Conservation (phyloP, 148 eudicot genomes). For the Nyssa sinensis region DNA sequence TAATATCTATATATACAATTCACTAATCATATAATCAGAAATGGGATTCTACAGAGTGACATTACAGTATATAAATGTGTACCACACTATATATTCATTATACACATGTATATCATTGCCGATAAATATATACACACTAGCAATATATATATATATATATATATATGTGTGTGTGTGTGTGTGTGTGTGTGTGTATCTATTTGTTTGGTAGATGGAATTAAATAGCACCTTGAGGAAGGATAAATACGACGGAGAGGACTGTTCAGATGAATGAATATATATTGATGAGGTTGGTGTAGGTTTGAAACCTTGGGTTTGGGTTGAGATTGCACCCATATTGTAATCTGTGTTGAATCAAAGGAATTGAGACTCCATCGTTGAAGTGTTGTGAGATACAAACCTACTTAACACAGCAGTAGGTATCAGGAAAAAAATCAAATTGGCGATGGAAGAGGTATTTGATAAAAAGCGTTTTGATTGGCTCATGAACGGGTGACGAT, state of each 20-base stretch:
- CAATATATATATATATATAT: background rate
- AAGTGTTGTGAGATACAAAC: too few relatives aligned
- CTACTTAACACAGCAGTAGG: too few relatives aligned
- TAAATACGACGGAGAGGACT: constrained; percentile 10
- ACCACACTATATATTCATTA: too few relatives aligned
- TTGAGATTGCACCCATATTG: constrained; percentile 20
- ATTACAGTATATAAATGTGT: too few relatives aligned
- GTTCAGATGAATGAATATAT: background rate
- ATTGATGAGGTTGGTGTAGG: constrained; percentile 16
- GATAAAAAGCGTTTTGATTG: constrained; percentile 7
- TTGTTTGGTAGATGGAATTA: background rate
- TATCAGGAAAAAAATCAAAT: too few relatives aligned
- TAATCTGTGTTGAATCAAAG: background rate
- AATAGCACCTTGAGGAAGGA: constrained; percentile 41
- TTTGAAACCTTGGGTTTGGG: constrained; percentile 9
- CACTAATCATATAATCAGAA: too few relatives aligned
- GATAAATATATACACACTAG: background rate
- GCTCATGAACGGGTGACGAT: background rate
- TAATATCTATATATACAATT: too few relatives aligned
- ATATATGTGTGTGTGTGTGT: too few relatives aligned
- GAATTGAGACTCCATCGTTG: too few relatives aligned
- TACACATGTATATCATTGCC: background rate
- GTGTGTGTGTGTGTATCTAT: too few relatives aligned
- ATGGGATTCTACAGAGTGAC: too few relatives aligned
- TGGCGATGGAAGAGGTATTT: too few relatives aligned